Conservation (phyloP, 2,329 filamentous ascomycete species). For the Rosellinia necatrix region DNA sequence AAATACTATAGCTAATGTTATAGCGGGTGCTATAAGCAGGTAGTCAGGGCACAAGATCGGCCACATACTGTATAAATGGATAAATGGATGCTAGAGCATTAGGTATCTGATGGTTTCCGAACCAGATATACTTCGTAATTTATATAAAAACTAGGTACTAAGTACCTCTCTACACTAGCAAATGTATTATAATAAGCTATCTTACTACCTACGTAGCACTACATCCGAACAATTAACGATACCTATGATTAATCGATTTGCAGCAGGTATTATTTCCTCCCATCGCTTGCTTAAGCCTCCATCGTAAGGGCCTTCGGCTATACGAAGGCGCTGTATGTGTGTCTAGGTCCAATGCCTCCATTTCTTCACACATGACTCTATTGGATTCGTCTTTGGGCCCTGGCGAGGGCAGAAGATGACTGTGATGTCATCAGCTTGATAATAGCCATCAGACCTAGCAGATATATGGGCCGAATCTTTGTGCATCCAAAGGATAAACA, state of each 20-base stretch:
- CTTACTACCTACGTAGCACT: background rate
- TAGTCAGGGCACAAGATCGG: no score
- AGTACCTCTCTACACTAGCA: no score
- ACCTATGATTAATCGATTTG: background rate
- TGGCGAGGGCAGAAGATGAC: background rate
- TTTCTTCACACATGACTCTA: background rate
- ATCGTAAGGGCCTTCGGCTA: background rate
- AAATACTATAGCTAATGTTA: no score
- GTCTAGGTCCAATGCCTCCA: background rate
- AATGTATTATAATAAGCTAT: background rate
- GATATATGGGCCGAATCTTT: background rate
- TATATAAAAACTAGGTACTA: no score
- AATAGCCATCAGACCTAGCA: background rate
- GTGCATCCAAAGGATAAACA: background rate
- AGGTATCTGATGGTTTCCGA: no score
- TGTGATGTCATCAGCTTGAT: background rate
- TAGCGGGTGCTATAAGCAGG: no score
- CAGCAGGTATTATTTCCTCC: background rate
- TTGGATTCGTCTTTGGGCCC: background rate
- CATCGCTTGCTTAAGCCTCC: background rate
- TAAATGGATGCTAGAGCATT: no score
- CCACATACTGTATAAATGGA: no score
- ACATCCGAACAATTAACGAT: background rate
- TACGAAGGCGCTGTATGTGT: background rate
- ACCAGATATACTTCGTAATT: no score